These are phyloP conservation scores for Deakozyma indianensis DNA, from an alignment of 805 yeast genomes.

Conservation along the genomic window DNA sequence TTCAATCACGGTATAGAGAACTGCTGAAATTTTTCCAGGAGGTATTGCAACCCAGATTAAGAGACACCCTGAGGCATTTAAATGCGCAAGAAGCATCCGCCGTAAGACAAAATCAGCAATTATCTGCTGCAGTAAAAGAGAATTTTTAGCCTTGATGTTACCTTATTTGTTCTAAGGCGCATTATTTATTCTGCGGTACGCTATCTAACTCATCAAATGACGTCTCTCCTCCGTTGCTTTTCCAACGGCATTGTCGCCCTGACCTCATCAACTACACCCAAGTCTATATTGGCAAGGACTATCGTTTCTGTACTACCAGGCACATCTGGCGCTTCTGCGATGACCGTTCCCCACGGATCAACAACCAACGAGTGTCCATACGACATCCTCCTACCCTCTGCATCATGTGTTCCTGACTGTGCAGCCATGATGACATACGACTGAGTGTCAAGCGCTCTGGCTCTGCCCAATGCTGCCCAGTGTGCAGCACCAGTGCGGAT, in stretches of 20 bases:
- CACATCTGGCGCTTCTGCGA: constrained; percentile 65
- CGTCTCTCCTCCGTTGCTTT: constrained; percentile 57
- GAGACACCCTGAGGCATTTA: not conserved
- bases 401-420: constrained; percentile 75
- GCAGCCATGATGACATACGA: constrained; percentile 65
- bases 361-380: constrained; percentile 79
- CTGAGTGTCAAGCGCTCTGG: constrained; percentile 85
- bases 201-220: constrained; percentile 18
- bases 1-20: not conserved
- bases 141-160: too few relatives aligned
- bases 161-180: too few relatives aligned
- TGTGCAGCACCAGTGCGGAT: constrained; percentile 85
- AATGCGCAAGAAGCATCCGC: not conserved
- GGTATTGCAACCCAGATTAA: not conserved
- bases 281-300: constrained; percentile 59
- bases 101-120: too few relatives aligned
- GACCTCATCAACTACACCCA: constrained; percentile 38
- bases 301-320: constrained; percentile 36
- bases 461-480: constrained; percentile 67
- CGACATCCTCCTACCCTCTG: constrained; percentile 65
- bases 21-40: not conserved
- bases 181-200: too few relatives aligned
- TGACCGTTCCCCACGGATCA: constrained; percentile 77
- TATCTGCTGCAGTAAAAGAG: too few relatives aligned
- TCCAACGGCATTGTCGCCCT: constrained; percentile 59